Base-by-base conservation (phyloP, 495 filamentous ascomycete species). In the Xylaria acuta region DNA sequence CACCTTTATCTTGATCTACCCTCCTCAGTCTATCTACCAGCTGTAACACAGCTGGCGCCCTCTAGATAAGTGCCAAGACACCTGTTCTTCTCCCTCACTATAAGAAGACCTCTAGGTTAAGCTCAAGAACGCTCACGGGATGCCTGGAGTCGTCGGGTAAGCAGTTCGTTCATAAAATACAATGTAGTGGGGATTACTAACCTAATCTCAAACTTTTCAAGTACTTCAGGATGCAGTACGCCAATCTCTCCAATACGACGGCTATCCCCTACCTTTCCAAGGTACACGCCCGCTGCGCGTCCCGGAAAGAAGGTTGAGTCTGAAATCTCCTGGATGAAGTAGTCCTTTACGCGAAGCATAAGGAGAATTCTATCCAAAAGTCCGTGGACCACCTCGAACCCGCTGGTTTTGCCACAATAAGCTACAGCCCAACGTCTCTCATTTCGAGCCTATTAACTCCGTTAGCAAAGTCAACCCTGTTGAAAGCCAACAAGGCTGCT, bases 341-440 rank as follows among this genome's bases (percentile, higher is more conserved):
- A 99, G 70, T 92, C 89, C 43, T 78, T 81, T 32, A 88, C 90
- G 75, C 92, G 92, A 60, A 99, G 86, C 97, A 99, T 98, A 53
- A 92, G 84, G 89, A 99, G 91, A 69, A 98, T 84, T 20, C 96
- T 90, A 78, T 98, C 96, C 36, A 99, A 81, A 73, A 99, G 85
- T 63, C 96, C 97, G 84, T 98, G 97, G 7, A 99, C 94, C 64
- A 97, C 84, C 82, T 99, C 97, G 82, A 99, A 99, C 22, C 96
- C 96, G 73, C 91, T 93, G n/a, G 88, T 92, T 88, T 97, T 97
- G 73, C 94, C 95, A 79, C 93, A 96, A 86, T 91, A 97, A 0
- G 94, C 94, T n/a, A 94, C 96, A 22, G 93, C 94, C 82, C 97
- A 97, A 81, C 95, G 95, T 32, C 95, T 83, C 87, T 98, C 94